Evolutionary conservation across 768 basidiomycete species (phyloP).

Genomic region (Panaeolus papilionaceus): DNA sequence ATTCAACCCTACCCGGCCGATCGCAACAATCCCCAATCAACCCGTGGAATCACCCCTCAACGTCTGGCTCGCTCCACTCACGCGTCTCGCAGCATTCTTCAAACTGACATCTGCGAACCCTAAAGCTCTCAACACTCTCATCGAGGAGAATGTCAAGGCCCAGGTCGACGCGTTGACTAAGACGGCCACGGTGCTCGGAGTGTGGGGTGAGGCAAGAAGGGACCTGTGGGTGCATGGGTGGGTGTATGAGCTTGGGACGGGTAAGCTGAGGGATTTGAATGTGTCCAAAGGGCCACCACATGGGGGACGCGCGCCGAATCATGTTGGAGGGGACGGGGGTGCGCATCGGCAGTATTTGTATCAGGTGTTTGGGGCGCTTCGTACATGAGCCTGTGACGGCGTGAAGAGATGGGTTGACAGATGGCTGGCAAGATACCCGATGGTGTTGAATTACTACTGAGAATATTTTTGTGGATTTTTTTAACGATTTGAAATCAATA

Average conservation of each 20-base stretch:
- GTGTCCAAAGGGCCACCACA: constrained; percentile 29
- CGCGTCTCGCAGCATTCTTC: constrained; percentile 40
- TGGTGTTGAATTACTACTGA: too few relatives aligned
- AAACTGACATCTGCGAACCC: constrained; percentile 31
- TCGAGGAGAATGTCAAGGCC: constrained; percentile 48
- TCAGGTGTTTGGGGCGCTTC: background rate
- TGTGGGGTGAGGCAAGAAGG: constrained; percentile 34
- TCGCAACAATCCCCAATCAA: constrained; percentile 18
- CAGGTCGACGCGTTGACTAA: constrained; percentile 42
- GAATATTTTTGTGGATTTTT: too few relatives aligned
- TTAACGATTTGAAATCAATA: too few relatives aligned
- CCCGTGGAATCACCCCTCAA: constrained; percentile 43
- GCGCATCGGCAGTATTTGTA: constrained; percentile 5
- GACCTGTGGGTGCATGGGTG: constrained; percentile 51
- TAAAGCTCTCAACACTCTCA: constrained; percentile 38
- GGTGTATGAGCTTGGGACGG: constrained; percentile 55
- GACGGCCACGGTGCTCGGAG: constrained; percentile 36
- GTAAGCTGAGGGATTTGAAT: constrained; percentile 46
- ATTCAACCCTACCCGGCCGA: constrained; percentile 24
- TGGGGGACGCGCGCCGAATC: constrained; percentile 4
- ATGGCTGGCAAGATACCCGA: too few relatives aligned
- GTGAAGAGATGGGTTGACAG: too few relatives aligned
- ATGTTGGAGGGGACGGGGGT: background rate
- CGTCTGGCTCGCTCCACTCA: constrained; percentile 64
- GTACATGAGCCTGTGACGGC: background rate